Percentiles rank a stretch among this genome's conserved stretches.
Conservation (phyloP, 306 rosid species). For the Cucurbita ficifolia region DNA sequence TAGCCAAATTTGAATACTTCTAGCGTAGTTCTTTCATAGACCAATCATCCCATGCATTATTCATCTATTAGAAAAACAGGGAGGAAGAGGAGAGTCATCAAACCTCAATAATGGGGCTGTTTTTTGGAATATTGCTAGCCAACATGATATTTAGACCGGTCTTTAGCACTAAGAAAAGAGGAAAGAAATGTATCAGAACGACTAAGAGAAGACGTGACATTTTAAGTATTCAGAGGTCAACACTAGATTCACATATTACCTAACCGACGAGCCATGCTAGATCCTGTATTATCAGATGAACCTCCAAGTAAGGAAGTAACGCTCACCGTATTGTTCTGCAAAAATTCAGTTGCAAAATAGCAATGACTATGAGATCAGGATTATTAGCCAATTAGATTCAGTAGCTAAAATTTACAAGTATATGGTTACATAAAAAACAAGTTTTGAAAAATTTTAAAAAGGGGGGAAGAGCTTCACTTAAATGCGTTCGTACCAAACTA, state of each 20-base stretch:
- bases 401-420: neutral
- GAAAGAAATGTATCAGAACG: neutral
- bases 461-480: too few species aligned
- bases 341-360: neutral
- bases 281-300: slow-evolving; percentile 70
- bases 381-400: neutral
- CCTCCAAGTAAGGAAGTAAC: slow-evolving; percentile 78
- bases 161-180: slow-evolving; percentile 41
- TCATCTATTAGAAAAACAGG: neutral
- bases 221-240: neutral
- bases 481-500: too few species aligned
- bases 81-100: neutral
- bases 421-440: neutral
- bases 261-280: slow-evolving; percentile 68
- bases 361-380: neutral
- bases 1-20: neutral
- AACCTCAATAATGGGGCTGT: slow-evolving; percentile 67
- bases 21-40: neutral
- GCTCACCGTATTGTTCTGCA: slow-evolving; percentile 44
- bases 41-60: neutral
- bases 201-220: neutral
- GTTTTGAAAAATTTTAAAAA: neutral
- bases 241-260: slow-evolving; percentile 24
- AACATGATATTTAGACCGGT: slow-evolving; percentile 63
- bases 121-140: slow-evolving; percentile 81